Percentiles rank a stretch among this genome's conserved stretches.
Conservation (phyloP, 2,329 filamentous ascomycete genomes). For the Hymenoscyphus infarciens region DNA sequence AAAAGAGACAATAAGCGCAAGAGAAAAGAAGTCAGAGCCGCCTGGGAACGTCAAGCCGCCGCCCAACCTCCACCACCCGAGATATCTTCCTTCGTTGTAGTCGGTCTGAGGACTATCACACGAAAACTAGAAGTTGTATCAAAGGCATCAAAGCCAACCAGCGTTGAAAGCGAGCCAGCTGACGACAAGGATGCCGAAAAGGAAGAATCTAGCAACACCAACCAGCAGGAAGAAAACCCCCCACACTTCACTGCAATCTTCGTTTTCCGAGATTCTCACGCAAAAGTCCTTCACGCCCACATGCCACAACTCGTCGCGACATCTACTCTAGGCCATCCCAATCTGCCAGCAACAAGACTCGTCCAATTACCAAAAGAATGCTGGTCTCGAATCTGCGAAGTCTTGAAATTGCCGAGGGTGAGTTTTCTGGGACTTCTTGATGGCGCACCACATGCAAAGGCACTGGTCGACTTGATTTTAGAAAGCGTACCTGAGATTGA, state of each 20-base stretch:
- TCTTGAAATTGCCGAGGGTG: slow-evolving; percentile 59
- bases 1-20: slow-evolving; percentile 55
- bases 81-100: slow-evolving; percentile 54
- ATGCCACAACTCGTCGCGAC: slow-evolving; percentile 53
- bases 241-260: slow-evolving; percentile 48
- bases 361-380: slow-evolving; percentile 60
- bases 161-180: not conserved
- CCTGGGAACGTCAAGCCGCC: slow-evolving; percentile 18
- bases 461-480: slow-evolving; percentile 54
- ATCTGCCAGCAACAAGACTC: slow-evolving; percentile 47
- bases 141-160: slow-evolving; percentile 10
- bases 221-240: not conserved
- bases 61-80: slow-evolving; percentile 44
- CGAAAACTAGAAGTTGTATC: slow-evolving; percentile 44
- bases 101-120: slow-evolving; percentile 63
- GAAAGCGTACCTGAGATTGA: slow-evolving; percentile 50
- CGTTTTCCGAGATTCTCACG: slow-evolving; percentile 54
- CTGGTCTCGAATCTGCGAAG: slow-evolving; percentile 53
- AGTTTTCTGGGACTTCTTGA: slow-evolving; percentile 59
- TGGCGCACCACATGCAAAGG: slow-evolving; percentile 53
- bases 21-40: slow-evolving; percentile 37
- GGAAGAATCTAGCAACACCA: not conserved
- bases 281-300: slow-evolving; percentile 56
- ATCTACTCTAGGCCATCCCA: slow-evolving; percentile 43
- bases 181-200: not conserved